Evolutionary conservation across 1,284 basidiomycete species (phyloP).

Genomic region (Hymenochaete sp.): DNA sequence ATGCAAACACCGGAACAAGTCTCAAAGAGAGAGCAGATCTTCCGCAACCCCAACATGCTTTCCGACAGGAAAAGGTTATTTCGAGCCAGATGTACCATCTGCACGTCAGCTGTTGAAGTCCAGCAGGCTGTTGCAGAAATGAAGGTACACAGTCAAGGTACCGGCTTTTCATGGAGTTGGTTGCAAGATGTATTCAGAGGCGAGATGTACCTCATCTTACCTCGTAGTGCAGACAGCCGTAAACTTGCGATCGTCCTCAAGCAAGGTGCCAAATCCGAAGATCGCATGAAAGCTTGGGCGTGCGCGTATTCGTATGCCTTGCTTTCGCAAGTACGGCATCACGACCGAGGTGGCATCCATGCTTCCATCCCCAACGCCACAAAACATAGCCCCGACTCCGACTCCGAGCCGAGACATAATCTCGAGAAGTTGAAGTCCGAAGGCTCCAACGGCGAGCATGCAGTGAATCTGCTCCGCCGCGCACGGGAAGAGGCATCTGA

Average conservation of each 20-base stretch:
- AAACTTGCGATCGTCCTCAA: conserved; percentile 37
- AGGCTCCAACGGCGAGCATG: too few species aligned
- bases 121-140: neutral
- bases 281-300: conserved; percentile 53
- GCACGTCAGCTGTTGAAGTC: conserved; percentile 9
- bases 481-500: too few species aligned
- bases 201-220: conserved; percentile 46
- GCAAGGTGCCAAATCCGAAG: conserved; percentile 35
- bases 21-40: conserved; percentile 16
- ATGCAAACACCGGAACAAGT: conserved; percentile 17
- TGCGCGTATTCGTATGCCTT: conserved; percentile 10
- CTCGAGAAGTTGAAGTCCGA: conserved; percentile 11
- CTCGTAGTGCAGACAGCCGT: conserved; percentile 18
- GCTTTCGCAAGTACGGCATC: too few species aligned
- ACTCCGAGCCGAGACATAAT: neutral
- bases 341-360: neutral
- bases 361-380: neutral
- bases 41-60: conserved; percentile 5
- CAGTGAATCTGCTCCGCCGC: too few species aligned
- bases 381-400: neutral
- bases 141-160: neutral
- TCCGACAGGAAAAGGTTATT: conserved; percentile 19
- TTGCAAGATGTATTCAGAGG: conserved; percentile 28
- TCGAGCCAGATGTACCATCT: too few species aligned
- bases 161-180: conserved; percentile 21